phyloP scores from a whole-genome alignment of 495 filamentous ascomycete genomes.

The Aspergillus sclerotioniger region DNA sequence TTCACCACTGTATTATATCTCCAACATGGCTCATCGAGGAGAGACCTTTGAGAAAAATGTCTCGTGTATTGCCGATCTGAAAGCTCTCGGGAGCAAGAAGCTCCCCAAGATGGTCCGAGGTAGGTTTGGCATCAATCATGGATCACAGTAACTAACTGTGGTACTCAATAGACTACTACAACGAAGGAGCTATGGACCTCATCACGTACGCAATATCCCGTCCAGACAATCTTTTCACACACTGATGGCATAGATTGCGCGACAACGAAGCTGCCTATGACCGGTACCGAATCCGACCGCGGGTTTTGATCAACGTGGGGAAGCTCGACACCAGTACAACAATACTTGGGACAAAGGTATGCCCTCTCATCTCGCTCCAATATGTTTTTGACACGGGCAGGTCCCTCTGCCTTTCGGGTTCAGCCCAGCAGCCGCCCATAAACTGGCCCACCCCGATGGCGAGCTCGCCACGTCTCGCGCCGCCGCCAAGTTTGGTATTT shows the following conservation, averaged over 20 bases:
- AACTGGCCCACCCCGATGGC: conserved; percentile 81
- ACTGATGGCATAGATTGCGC: conserved; percentile 28
- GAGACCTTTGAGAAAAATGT: conserved; percentile 33
- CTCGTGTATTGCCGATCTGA: conserved; percentile 35
- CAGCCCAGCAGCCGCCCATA: conserved; percentile 81
- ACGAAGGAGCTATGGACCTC: conserved; percentile 45
- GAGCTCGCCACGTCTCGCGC: conserved; percentile 78
- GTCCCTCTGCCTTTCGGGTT: conserved; percentile 80
- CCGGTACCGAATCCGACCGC: conserved; percentile 53
- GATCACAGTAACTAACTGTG: background rate
- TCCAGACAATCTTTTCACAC: too few species aligned
- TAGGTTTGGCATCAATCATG: conserved; percentile 4
- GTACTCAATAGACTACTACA: conserved; percentile 49
- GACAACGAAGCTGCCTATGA: conserved; percentile 54
- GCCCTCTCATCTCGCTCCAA: background rate
- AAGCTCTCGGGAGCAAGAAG: conserved; percentile 26
- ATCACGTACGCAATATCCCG: conserved; percentile 36
- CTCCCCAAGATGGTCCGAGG: conserved; percentile 31
- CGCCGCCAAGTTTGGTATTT: conserved; percentile 69
- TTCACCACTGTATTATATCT: too few species aligned
- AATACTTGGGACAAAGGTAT: conserved; percentile 42
- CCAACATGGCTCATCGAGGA: conserved; percentile 32
- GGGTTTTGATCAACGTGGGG: conserved; percentile 54
- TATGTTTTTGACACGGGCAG: conserved; percentile 35
- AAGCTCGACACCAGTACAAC: conserved; percentile 46